Base-by-base conservation (phyloP, 2,329 filamentous ascomycete genomes). In the Coniochaeta hoffmannii region DNA sequence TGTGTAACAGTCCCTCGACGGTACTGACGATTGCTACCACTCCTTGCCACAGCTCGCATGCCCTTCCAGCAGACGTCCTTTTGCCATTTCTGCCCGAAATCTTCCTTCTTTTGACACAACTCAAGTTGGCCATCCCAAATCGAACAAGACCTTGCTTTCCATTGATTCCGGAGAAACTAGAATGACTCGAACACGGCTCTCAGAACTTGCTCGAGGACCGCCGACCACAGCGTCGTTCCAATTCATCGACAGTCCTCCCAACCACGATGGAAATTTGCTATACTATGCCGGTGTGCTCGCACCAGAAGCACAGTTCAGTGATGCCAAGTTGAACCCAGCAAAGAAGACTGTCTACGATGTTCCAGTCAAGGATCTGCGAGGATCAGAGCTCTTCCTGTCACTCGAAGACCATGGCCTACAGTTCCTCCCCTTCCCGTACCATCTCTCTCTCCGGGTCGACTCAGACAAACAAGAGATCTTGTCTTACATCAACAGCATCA, bases 241-340 rank as follows among this genome's bases (percentile, higher is more conserved):
- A 11, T 52, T 52, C 30, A 52, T 52, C 19, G 31, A 52, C 31
- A 26, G 30, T 15, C 50, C 50, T 52, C 50, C 50, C 14, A 52
- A 52, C 31, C 4, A 36, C 9, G 31, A 52, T 15, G 50, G 50
- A 15, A 10, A 24, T 7, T 6, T 31, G 12, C 3, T 36, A 17
- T 52, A 52, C 50, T 52, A 52, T 28, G 50, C 50, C 3, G 50
- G 50, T 17, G 34, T 36, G 1, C 50, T 52, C n/a, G 17, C 19
- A 24, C 31, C 50, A 2, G 24, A 34, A 4, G 31, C 35, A 1
- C n/a, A n/a, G n/a, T n/a, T n/a, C n/a, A 36, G 30, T 31, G 24
- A 15, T 17, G 26, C n/a, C 15, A 34, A 36, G 19, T 36, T 34
- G 15, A 36, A 52, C 26, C 50, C 50, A 7, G 6, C 9, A 31